Evolutionary conservation across 805 yeast genomes (phyloP), one percentile per base, ranked within the genome.

Genomic region (Schwanniomyces yamadae): DNA sequence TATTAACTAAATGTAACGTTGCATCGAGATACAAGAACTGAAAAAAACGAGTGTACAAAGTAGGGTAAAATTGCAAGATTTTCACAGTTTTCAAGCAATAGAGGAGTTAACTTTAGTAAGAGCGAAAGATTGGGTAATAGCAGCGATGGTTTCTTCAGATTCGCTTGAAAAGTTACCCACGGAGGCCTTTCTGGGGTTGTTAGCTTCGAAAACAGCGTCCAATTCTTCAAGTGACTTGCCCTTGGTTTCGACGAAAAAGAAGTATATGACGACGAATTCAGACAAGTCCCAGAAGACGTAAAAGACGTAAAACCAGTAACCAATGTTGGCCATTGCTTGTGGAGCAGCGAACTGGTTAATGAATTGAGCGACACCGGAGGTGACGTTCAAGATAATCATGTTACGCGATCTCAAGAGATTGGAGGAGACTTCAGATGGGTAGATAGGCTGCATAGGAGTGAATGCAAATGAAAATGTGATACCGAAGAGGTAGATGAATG

Each of bases 391-490:
- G 21, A 51, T 46, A 7, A 50, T 33, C 14, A 51, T 50, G 24
- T 28, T 34, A 14, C 37, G 25, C 2, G 15, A 31, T 25, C 39
- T 26, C 28, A 28, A 31, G 8, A 36, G 40, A 12, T 21, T 33
- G 14, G 23, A 14, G 25, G 18, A 12, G 5, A 35, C 18, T 28
- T 42, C 47, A 9, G 45, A 47, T 8, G 59, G 55, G 33, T 58
- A 58, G 22, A 55, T 41, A n/a, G 57, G 55, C 24, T 54, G 58
- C 41, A 59, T 36, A 5, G 63, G 54, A 23, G 59, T 57, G 49
- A 47, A 36, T 39, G 15, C 22, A 28, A 28, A 28, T n/a, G 31
- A 15, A 19, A 28, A 47, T 8, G 47, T 38, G 8, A 36, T 39
- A 12, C 44, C 40, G 24, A 50, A 50, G 10, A 46, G 16, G 33